phyloP scores from a whole-genome alignment of 2,329 filamentous ascomycete species.

The Berkeleyomyces rouxiae region DNA sequence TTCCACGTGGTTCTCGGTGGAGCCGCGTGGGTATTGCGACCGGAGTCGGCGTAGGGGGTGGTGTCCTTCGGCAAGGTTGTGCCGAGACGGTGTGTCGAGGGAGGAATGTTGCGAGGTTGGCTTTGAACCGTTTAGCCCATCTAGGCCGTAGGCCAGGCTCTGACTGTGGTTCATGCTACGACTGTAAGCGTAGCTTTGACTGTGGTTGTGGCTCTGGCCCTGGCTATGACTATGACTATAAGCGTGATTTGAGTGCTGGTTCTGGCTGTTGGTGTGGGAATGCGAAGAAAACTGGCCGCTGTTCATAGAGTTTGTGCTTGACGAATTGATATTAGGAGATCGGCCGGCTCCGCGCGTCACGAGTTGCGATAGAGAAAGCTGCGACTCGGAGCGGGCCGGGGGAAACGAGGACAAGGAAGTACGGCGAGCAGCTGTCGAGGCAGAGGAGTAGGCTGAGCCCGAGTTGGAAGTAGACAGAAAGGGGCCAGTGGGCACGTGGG shows the following conservation, averaged over 20 bases:
- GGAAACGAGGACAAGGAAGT: slow-evolving; percentile 50
- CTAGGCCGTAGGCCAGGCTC: background rate
- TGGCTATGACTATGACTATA: background rate
- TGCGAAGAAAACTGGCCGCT: slow-evolving; percentile 4
- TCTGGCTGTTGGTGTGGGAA: background rate
- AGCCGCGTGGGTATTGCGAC: slow-evolving; percentile 60
- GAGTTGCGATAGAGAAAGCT: slow-evolving; percentile 30
- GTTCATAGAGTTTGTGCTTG: slow-evolving; percentile 25
- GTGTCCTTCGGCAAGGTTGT: slow-evolving; percentile 32
- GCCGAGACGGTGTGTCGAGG: slow-evolving; percentile 27
- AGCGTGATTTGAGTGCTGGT: background rate
- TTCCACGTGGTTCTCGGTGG: slow-evolving; percentile 84
- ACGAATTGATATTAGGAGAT: slow-evolving; percentile 28
- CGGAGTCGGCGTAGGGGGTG: slow-evolving; percentile 41
- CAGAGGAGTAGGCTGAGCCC: background rate
- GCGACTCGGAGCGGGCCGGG: slow-evolving; percentile 39
- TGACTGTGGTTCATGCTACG: slow-evolving; percentile 6
- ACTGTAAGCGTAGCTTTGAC: background rate
- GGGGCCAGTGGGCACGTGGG: background rate
- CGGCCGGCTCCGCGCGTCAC: slow-evolving; percentile 24
- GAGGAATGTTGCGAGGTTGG: slow-evolving; percentile 47
- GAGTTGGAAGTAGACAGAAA: background rate
- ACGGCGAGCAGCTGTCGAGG: slow-evolving; percentile 18
- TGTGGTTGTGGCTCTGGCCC: background rate
- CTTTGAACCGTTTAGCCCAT: slow-evolving; percentile 26